Conservation (phyloP, 352 stramenopile species). For the Phytopythium litorale region DNA sequence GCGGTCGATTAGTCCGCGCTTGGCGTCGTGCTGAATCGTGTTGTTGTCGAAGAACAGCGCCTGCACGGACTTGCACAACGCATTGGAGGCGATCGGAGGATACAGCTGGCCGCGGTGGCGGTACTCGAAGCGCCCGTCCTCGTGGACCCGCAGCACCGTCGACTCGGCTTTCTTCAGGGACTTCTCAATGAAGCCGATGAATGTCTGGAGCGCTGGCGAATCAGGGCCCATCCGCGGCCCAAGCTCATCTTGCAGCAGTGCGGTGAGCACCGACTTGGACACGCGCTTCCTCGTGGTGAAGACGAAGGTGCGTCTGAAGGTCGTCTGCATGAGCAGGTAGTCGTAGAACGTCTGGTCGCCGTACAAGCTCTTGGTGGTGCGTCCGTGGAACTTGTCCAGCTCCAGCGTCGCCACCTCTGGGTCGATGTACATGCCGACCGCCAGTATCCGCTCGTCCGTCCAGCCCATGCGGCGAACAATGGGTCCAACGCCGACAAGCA, state of each 20-base stretch:
- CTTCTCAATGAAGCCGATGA: constrained; percentile 77
- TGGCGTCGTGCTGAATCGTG: constrained; percentile 78
- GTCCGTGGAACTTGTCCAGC: constrained; percentile 52
- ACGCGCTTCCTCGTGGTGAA: constrained; percentile 76
- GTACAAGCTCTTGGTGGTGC: constrained; percentile 53
- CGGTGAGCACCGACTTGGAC: constrained; percentile 65
- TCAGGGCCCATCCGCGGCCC: constrained; percentile 57
- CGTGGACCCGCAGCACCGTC: constrained; percentile 67
- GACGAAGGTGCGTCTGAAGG: constrained; percentile 73
- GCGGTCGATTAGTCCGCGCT: constrained; percentile 65
- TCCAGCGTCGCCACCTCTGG: constrained; percentile 48
- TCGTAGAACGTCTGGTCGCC: constrained; percentile 80
- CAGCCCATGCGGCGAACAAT: constrained; percentile 77
- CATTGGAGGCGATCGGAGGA: constrained; percentile 60
- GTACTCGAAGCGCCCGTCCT: constrained; percentile 66
- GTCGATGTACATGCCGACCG: constrained; percentile 78
- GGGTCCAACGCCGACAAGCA: constrained; percentile 67
- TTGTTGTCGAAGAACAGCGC: constrained; percentile 78
- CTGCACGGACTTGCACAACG: constrained; percentile 66
- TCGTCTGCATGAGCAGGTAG: constrained; percentile 44
- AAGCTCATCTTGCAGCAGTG: constrained; percentile 65
- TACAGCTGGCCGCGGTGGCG: constrained; percentile 63
- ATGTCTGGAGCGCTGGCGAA: constrained; percentile 46
- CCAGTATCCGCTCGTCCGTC: constrained; percentile 80
- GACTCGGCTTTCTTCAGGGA: constrained; percentile 79